These are phyloP conservation scores for Shiraia sp. DNA, from an alignment of 2,329 filamentous ascomycete genomes.

Conservation along the genomic window DNA sequence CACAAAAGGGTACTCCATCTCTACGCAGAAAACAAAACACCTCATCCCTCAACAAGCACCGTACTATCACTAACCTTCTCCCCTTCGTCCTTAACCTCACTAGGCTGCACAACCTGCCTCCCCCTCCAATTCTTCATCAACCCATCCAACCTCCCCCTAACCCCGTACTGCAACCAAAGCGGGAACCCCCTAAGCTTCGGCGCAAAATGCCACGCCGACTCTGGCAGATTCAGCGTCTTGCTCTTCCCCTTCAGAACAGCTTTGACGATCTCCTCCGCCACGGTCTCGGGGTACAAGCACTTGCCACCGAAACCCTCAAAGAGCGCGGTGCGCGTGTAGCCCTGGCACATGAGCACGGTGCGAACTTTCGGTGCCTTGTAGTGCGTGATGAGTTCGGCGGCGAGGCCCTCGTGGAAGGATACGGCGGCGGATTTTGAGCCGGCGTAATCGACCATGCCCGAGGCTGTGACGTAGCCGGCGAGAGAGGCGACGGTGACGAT, in stretches of 20 bases:
- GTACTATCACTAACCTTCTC: constrained; percentile 30
- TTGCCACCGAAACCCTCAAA: constrained; percentile 61
- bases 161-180: constrained; percentile 64
- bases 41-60: constrained; percentile 27
- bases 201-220: constrained; percentile 39
- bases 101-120: constrained; percentile 44
- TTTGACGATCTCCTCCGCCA: constrained; percentile 65
- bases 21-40: neutral
- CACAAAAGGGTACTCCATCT: neutral
- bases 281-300: constrained; percentile 62
- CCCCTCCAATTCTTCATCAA: constrained; percentile 44
- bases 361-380: constrained; percentile 68
- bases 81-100: constrained; percentile 20
- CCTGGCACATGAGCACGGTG: constrained; percentile 68
- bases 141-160: constrained; percentile 49
- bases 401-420: constrained; percentile 68
- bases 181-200: constrained; percentile 56
- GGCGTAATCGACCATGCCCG: constrained; percentile 69
- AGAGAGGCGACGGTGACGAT: constrained; percentile 70
- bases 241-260: constrained; percentile 63
- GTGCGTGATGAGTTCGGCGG: constrained; percentile 48
- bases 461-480: constrained; percentile 63
- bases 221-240: constrained; percentile 61
- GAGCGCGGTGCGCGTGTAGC: constrained; percentile 64
- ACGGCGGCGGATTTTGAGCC: constrained; percentile 68